Evolutionary conservation across 331 rosid genomes (phyloP), one percentile per base, ranked within the genome.

Genomic region (Telfairia occidentalis): DNA sequence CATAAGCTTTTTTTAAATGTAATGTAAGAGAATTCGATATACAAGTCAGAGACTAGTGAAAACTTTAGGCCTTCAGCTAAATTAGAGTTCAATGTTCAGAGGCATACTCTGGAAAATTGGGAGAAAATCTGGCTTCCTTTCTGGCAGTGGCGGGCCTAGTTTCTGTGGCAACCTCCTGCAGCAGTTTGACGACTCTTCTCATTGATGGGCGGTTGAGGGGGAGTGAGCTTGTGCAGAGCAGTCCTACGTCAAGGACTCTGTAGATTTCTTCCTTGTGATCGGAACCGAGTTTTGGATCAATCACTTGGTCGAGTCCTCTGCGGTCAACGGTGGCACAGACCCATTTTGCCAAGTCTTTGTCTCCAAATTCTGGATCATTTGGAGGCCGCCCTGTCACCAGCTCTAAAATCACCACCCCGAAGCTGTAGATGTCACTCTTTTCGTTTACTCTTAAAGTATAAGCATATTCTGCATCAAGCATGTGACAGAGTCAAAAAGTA

Each of bases 361-460:
- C 92, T 4, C 87, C 95, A 11, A 83, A 83, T 23, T 86, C 92
- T 15, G 84, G 79, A 86, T 86, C 88, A 74, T 84, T 71, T 35
- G 97, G 86, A 5, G 79, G 83, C 73, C 78, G 86, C 21, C 97
- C 95, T 2, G 92, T 91, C 59, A 89, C 88, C 84, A 91, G 77
- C 78, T 91, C 97, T 82, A 91, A 76, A 77, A 91, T 86, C 10
- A 91, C 92, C 71, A 91, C 92, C 0, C 97, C 97, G 54, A 91
- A 89, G 79, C 97, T 91, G 57, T 89, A 91, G 21, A 86, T 89
- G 28, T 91, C 97, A 52, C 97, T 91, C 87, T 91, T 91, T 72
- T 91, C 97, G 13, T 87, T 91, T 84, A 91, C 97, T 18, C 89
- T 71, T 48, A 89, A 89, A 11, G 97, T 91, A 38, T 91, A 91